Evolutionary conservation across 164 flowering plant species (phyloP).

Genomic region (Amborella trichopoda): DNA sequence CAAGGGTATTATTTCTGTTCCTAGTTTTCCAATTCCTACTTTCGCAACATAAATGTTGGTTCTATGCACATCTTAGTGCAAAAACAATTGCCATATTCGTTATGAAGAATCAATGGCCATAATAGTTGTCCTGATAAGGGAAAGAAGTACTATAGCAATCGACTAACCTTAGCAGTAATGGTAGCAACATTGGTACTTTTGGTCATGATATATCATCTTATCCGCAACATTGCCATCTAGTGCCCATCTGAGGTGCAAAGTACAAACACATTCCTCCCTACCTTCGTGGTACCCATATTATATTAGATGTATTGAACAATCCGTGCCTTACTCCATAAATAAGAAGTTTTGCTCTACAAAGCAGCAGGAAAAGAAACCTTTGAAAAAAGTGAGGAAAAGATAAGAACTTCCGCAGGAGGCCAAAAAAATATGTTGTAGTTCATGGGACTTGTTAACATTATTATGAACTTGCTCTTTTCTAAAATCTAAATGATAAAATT

Average conservation of each 20-base stretch:
- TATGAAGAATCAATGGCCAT: neutral
- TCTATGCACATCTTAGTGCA: no score
- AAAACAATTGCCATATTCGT: neutral
- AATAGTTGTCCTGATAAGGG: neutral
- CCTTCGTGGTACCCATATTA: no score
- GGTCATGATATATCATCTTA: neutral
- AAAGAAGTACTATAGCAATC: neutral
- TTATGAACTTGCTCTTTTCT: neutral
- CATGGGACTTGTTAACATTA: neutral
- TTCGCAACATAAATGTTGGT: no score
- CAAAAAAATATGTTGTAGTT: neutral
- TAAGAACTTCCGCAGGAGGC: neutral
- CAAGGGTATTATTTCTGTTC: conserved; percentile 44
- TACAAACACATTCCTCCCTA: no score
- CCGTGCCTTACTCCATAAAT: no score
- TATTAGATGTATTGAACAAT: no score
- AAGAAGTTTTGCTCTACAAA: no score
- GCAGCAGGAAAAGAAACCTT: no score
- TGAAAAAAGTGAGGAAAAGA: neutral
- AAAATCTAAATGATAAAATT: no score
- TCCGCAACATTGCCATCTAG: no score
- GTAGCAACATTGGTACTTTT: neutral
- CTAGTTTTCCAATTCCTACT: neutral
- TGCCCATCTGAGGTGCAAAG: no score
- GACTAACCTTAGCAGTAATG: neutral